phyloP scores from a whole-genome alignment of 306 rosid genomes.

The Lotus japonicus region DNA sequence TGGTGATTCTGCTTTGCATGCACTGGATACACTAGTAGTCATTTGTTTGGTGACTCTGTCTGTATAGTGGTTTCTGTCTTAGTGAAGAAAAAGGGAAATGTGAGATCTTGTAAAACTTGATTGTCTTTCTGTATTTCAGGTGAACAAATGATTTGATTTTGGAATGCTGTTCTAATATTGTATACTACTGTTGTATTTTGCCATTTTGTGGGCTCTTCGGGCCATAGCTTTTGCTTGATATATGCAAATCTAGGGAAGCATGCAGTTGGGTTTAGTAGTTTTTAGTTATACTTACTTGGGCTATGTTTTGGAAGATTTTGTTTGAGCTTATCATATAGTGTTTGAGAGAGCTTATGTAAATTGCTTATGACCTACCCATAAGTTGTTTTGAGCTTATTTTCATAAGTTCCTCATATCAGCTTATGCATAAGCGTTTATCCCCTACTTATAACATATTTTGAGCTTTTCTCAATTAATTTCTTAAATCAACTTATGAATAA shows the following conservation, averaged over 20 bases:
- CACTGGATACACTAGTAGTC: neutral
- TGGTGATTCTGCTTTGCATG: constrained; percentile 5
- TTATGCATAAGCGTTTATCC: too few species aligned
- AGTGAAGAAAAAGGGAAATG: neutral
- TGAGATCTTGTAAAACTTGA: neutral
- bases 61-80: neutral
- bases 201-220: neutral
- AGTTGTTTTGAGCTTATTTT: too few species aligned
- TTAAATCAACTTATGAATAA: too few species aligned
- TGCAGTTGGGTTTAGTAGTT: neutral
- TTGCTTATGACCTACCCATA: too few species aligned
- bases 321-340: too few species aligned
- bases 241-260: neutral
- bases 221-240: neutral
- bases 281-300: neutral
- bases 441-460: too few species aligned
- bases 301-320: too few species aligned
- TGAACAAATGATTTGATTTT: neutral
- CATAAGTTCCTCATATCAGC: too few species aligned
- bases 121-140: neutral
- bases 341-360: too few species aligned
- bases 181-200: neutral
- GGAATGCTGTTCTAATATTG: neutral
- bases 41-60: constrained; percentile 1
- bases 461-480: too few species aligned